phyloP scores from a whole-genome alignment of 441 rosid genomes.

The Croton setiger region DNA sequence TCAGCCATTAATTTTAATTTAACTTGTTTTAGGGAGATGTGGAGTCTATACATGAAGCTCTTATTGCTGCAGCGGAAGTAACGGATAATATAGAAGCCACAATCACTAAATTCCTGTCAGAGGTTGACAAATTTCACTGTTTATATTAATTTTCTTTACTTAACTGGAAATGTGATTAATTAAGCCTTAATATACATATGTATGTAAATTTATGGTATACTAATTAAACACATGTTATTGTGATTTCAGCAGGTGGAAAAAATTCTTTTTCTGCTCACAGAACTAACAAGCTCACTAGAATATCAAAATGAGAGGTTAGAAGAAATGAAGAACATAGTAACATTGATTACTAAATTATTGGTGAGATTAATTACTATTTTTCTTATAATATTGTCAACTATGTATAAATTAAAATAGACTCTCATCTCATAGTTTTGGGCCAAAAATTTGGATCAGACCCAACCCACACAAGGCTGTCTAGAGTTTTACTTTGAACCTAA shows the following conservation, averaged over 20 bases:
- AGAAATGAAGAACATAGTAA: slow-evolving; percentile 33
- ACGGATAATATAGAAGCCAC: slow-evolving; percentile 41
- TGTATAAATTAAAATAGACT: too few species aligned
- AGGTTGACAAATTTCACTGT: slow-evolving; percentile 28
- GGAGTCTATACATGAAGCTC: slow-evolving; percentile 41
- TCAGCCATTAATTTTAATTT: not conserved
- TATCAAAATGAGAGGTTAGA: slow-evolving; percentile 36
- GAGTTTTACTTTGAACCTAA: too few species aligned
- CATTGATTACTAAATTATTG: slow-evolving; percentile 22
- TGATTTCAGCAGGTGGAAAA: slow-evolving; percentile 45
- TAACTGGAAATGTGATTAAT: too few species aligned
- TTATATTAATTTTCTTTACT: not conserved
- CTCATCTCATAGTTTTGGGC: too few species aligned
- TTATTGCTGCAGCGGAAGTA: slow-evolving; percentile 43
- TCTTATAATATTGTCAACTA: not conserved
- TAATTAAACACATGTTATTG: not conserved
- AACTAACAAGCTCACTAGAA: slow-evolving; percentile 42
- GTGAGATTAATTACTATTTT: slow-evolving; percentile 26
- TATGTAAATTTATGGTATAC: too few species aligned
- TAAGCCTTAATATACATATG: too few species aligned
- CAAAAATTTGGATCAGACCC: too few species aligned
- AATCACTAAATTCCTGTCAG: slow-evolving; percentile 32
- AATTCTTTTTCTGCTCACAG: slow-evolving; percentile 40
- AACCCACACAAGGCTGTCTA: too few species aligned
- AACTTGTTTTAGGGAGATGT: slow-evolving; percentile 35